Evolutionary conservation across 345 rosid species (phyloP).

Genomic region (Gynandropsis gynandra): DNA sequence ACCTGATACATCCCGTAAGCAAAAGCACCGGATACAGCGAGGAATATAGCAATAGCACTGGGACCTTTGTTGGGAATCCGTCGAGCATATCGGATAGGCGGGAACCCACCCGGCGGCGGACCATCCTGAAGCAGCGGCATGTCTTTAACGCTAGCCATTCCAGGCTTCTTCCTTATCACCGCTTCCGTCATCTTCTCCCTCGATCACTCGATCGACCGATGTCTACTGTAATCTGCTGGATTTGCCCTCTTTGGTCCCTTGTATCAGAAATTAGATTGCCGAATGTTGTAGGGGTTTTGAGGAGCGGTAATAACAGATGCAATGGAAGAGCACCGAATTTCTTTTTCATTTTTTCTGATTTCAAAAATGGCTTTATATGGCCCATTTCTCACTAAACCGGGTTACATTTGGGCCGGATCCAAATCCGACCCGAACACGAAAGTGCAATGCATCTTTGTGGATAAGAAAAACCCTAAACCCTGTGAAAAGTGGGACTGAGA

Average conservation of each 20-base stretch:
- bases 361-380: conserved; percentile 17
- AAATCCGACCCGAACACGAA: conserved; percentile 10
- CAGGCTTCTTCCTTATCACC: conserved; percentile 91
- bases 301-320: too few relatives aligned
- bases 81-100: conserved; percentile 87
- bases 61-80: conserved; percentile 95
- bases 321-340: not conserved
- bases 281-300: conserved; percentile 19
- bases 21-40: conserved; percentile 74
- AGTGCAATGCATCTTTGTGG: conserved; percentile 15
- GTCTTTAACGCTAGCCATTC: conserved; percentile 96
- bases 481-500: not conserved
- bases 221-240: too few relatives aligned
- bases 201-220: not conserved
- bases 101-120: conserved; percentile 96
- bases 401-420: conserved; percentile 15
- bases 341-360: not conserved
- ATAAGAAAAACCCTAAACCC: conserved; percentile 31
- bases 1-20: conserved; percentile 97
- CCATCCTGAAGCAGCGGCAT: conserved; percentile 97
- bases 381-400: conserved; percentile 14
- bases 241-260: conserved; percentile 7
- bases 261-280: conserved; percentile 1
- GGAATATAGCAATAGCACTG: conserved; percentile 86
- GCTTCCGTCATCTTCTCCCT: conserved; percentile 78